phyloP scores from a whole-genome alignment of 305 asterid genomes.

The Stenogyne calaminthoides region DNA sequence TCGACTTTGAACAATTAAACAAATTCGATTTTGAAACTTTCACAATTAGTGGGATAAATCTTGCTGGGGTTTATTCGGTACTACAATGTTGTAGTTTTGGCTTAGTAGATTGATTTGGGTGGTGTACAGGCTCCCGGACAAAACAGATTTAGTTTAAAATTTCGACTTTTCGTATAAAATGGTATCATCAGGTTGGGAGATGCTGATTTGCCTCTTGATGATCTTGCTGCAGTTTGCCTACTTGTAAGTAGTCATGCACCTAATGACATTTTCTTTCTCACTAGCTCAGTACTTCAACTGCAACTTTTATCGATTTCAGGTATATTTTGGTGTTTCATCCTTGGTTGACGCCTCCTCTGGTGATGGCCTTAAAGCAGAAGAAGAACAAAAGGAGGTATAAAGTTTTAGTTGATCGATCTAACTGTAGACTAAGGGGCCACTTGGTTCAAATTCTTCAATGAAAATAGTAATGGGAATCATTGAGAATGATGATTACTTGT shows the following conservation, averaged over 20 bases:
- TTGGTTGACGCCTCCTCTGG: conserved; percentile 85
- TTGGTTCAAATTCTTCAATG: too few relatives aligned
- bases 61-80: neutral
- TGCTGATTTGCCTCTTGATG: conserved; percentile 89
- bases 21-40: neutral
- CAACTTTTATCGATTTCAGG: conserved; percentile 43
- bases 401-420: neutral
- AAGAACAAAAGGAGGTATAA: conserved; percentile 92
- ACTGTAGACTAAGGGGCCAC: neutral
- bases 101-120: neutral
- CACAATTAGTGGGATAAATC: neutral
- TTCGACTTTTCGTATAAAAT: neutral
- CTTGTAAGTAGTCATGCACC: conserved; percentile 51
- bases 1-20: neutral
- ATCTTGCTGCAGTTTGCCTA: conserved; percentile 92
- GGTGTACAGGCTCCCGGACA: neutral
- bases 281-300: neutral
- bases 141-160: neutral
- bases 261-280: neutral
- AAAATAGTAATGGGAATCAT: too few relatives aligned
- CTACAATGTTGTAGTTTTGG: neutral
- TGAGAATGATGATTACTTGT: too few relatives aligned
- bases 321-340: conserved; percentile 93
- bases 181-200: conserved; percentile 64
- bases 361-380: conserved; percentile 78